Base-by-base conservation (phyloP, 306 rosid species). In the Cucurbita maxima region DNA sequence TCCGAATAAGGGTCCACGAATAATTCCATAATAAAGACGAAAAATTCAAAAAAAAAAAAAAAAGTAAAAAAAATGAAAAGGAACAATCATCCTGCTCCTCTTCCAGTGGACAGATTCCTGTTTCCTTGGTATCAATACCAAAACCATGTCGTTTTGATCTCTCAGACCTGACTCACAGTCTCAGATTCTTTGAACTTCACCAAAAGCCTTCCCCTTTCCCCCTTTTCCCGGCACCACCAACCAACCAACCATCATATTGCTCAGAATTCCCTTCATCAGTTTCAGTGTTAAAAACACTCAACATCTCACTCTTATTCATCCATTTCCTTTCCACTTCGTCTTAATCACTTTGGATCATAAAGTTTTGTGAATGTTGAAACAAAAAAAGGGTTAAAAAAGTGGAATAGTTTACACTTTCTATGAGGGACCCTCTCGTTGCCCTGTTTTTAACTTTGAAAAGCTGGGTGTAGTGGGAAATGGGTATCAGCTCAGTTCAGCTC, bases 1-100 rank as follows among this genome's bases (percentile, higher is more conserved):
- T 69, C 73, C 73, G 44, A 69, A 48, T 68, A 68, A 68, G 57
- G 73, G 73, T 68, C 73, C 73, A 68, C 56, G 57, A 68, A 68
- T 69, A 69, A 69, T 69, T 10, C 43, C 13, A 22, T 34, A 34
- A 59, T 25, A 59, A 57, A 50, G 54, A 50, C 54, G 54, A 50
- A 50, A 50, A 13, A 13, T 14, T 7, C 10, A 62, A 7, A 36
- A 40, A 37, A 5, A 9, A 18, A 3, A 14, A 7, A 60, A 30
- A 5, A 58, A 10, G n/a, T n/a, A 34, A 34, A 44, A 45, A 47
- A 18, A 47, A 15, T 0, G 1, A 30, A 30, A 30, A 30, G 34
- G 73, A 69, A 69, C 57, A 45, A 69, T 69, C 55, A 69, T 69
- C 57, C 58, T 69, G 73, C 57, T 48, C 58, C 73, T 48, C 73